Evolutionary conservation across 116 monocot genomes (phyloP).

Genomic region (Phalaenopsis hybrid): DNA sequence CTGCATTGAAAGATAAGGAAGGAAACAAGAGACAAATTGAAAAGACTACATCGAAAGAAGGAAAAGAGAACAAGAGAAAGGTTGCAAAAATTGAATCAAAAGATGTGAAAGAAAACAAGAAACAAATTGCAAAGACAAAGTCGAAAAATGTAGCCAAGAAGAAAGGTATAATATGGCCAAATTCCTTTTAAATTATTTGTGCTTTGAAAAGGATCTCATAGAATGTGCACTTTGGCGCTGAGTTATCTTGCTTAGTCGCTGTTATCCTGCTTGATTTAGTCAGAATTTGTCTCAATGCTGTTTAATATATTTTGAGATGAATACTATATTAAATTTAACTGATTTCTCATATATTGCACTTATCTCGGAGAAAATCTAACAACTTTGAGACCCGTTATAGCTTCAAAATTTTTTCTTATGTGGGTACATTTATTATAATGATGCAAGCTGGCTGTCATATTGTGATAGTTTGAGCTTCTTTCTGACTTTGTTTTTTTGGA

Average conservation of each 20-base stretch:
- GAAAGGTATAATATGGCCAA: not conserved
- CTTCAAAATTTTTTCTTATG: too few species aligned
- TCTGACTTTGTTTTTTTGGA: not conserved
- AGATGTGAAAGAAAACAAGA: constrained; percentile 1
- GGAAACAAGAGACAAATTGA: not conserved
- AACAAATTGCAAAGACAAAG: not conserved
- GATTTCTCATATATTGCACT: too few species aligned
- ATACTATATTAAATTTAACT: too few species aligned
- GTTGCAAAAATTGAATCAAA: not conserved
- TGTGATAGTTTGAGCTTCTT: not conserved
- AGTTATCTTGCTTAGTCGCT: not conserved
- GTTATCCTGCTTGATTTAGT: not conserved
- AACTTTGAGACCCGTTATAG: too few species aligned
- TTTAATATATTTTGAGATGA: too few species aligned
- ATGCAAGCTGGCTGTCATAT: not conserved
- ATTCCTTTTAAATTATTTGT: not conserved
- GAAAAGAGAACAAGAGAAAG: not conserved
- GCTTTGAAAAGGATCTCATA: not conserved
- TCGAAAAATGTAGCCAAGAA: constrained; percentile 3
- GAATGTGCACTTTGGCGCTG: not conserved
- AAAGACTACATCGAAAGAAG: not conserved
- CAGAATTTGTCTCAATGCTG: too few species aligned
- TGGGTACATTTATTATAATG: not conserved
- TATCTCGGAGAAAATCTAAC: too few species aligned
- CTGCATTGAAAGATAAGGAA: not conserved